Base-by-base conservation (phyloP, 176 grass and related monocot genomes). In the Eragrostis nindensis region DNA sequence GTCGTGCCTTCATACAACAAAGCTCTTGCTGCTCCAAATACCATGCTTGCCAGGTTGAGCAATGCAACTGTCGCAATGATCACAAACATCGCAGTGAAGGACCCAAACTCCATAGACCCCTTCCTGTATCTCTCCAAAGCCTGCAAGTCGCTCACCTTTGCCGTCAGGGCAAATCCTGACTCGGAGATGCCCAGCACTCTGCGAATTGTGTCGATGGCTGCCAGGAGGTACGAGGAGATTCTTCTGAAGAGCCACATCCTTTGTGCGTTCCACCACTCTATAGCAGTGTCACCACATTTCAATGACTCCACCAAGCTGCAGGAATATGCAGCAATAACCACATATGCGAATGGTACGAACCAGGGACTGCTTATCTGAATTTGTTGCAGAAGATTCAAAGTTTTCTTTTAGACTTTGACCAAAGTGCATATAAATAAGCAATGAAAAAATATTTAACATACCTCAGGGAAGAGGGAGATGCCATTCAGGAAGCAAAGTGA, bases 221-320 rank as follows among this genome's bases (percentile, higher is more conserved):
- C 85, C 16, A 85, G 87, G 43, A 89, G 85, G 62, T 81, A 94
- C 3, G 89, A 92, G 42, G 89, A 80, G 62, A 81, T 90, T 77
- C 89, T 92, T 80, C 74, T 86, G 52, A 97, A 54, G 21, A 94
- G 14, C 94, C 84, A 89, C 84, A 92, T 92, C 52, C 89, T 92
- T n/a, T 94, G 92, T 45, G 52, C 80, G 0, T 94, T 89, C 89
- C 89, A 94, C 92, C 92, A 94, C 48, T 91, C 86, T 41, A 65
- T 47, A 18, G 88, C 71, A 24, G 74, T 91, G 49, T 77, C 81
- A 7, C 89, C 84, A 0, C 80, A 84, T 69, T 27, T 49, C 32
- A 90, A 2, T 14, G 84, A 83, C 67, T 97, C 91, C 11, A 50
- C 54, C 22, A 94, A 44, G 62, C 89, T 90, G 74, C 88, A 85